phyloP scores from a whole-genome alignment of 169 alveolate species.

The Plasmodium fragile region DNA sequence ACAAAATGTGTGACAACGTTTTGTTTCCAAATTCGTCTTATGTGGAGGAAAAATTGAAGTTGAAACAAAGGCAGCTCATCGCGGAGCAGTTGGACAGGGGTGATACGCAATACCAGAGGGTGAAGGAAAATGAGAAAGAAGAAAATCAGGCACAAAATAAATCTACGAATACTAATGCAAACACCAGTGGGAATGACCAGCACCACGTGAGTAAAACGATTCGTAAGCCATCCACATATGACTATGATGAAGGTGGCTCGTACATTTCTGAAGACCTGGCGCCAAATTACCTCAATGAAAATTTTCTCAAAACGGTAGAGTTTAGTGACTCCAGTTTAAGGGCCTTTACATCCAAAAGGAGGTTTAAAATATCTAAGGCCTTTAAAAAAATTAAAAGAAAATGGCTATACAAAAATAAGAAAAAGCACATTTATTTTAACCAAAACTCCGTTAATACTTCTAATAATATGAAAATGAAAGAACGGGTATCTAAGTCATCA shows the following conservation, averaged over 20 bases:
- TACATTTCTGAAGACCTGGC: constrained; percentile 32
- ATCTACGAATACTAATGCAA: neutral
- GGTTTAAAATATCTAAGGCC: constrained; percentile 30
- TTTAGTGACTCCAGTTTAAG: constrained; percentile 73
- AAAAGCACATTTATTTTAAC: constrained; percentile 23
- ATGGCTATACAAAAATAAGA: constrained; percentile 32
- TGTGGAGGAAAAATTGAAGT: constrained; percentile 13
- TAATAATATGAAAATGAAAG: constrained; percentile 27
- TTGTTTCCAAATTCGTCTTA: constrained; percentile 62
- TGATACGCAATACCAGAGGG: neutral
- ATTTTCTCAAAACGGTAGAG: constrained; percentile 47
- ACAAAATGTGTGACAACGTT: constrained; percentile 53
- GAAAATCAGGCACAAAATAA: neutral
- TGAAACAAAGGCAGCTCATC: neutral
- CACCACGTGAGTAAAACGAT: neutral
- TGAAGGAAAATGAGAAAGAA: constrained; percentile 3
- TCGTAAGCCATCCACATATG: constrained; percentile 8
- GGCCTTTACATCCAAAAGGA: constrained; percentile 63
- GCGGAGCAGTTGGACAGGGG: neutral
- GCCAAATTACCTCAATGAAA: constrained; percentile 45
- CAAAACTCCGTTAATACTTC: constrained; percentile 20
- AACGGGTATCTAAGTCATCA: neutral
- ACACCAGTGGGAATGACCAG: neutral
- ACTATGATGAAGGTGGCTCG: constrained; percentile 30
- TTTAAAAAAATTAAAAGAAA: constrained; percentile 37